phyloP scores from a whole-genome alignment of 495 filamentous ascomycete genomes.

The Podospora sp. region DNA sequence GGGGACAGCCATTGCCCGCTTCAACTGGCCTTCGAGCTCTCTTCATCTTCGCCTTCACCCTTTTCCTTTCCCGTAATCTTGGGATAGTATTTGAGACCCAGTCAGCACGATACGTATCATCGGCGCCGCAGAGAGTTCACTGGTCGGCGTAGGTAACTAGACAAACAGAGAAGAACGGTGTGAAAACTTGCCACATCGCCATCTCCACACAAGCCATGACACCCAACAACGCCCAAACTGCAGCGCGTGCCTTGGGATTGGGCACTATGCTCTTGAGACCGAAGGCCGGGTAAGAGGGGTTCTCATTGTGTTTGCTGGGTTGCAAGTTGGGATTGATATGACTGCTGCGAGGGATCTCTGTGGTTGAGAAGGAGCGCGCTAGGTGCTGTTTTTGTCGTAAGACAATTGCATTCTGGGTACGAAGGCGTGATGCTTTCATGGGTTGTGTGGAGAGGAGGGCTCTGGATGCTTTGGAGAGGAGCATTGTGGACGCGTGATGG shows the following conservation, averaged over 20 bases:
- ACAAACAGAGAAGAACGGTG: not conserved
- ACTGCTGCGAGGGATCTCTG: not conserved
- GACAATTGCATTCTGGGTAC: not conserved
- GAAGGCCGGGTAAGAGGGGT: conserved; percentile 21
- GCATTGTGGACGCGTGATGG: not conserved
- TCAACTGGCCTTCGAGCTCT: not conserved
- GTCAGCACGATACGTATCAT: not conserved
- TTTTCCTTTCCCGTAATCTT: not conserved
- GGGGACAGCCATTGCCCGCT: not conserved
- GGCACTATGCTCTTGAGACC: conserved; percentile 15
- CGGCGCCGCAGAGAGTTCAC: too few species aligned
- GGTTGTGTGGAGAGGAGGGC: not conserved
- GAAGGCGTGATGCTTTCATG: not conserved
- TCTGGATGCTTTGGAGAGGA: not conserved
- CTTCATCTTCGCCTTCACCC: not conserved
- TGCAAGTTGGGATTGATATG: not conserved
- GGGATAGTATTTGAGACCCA: not conserved
- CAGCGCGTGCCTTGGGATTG: conserved; percentile 22
- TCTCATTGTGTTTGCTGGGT: conserved; percentile 6
- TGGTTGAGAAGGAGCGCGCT: conserved; percentile 10
- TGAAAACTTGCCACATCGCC: conserved; percentile 8
- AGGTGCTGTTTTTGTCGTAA: not conserved
- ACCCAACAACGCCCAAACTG: conserved; percentile 5
- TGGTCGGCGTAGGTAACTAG: too few species aligned
- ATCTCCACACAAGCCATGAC: conserved; percentile 1